phyloP scores from a whole-genome alignment of 2,329 filamentous ascomycete species.

The Neofusicoccum cordaticola region DNA sequence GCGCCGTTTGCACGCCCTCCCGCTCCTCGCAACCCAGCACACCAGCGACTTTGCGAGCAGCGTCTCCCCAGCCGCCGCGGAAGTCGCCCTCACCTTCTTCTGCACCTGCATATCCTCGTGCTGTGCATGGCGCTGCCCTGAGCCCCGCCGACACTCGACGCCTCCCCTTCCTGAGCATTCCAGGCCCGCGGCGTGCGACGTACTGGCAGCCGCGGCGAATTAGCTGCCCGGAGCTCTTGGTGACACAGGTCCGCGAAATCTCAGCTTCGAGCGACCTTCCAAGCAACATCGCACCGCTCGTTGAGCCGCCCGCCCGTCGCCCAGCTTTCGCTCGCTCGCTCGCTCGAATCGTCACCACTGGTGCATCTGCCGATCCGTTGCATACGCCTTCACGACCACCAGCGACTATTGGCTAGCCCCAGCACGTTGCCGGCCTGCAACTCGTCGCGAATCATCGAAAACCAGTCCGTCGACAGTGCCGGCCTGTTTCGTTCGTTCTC shows the following conservation, averaged over 20 bases:
- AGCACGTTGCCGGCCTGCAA: not conserved
- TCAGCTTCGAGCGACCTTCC: constrained; percentile 10
- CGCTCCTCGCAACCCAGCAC: not conserved
- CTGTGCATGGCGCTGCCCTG: constrained; percentile 6
- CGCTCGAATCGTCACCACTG: not conserved
- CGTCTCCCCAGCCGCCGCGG: constrained; percentile 3
- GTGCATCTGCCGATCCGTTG: not conserved
- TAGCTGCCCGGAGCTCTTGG: not conserved
- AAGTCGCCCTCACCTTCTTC: not conserved
- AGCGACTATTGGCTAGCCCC: not conserved
- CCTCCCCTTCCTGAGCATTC: constrained; percentile 1
- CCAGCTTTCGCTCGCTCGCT: not conserved
- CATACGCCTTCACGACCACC: not conserved
- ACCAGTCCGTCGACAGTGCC: not conserved
- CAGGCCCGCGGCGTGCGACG: constrained; percentile 3
- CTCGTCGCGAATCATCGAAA: not conserved
- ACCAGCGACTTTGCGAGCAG: not conserved
- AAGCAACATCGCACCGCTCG: constrained; percentile 6
- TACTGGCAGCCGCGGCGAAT: not conserved
- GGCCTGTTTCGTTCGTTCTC: not conserved
- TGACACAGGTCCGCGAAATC: constrained; percentile 10
- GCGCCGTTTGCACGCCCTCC: constrained; percentile 4
- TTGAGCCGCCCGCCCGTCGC: not conserved
- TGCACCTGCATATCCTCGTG: constrained; percentile 8
- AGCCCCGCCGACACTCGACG: not conserved